Conservation (phyloP, 2,329 filamentous ascomycete species). For the Colletotrichum lentis region DNA sequence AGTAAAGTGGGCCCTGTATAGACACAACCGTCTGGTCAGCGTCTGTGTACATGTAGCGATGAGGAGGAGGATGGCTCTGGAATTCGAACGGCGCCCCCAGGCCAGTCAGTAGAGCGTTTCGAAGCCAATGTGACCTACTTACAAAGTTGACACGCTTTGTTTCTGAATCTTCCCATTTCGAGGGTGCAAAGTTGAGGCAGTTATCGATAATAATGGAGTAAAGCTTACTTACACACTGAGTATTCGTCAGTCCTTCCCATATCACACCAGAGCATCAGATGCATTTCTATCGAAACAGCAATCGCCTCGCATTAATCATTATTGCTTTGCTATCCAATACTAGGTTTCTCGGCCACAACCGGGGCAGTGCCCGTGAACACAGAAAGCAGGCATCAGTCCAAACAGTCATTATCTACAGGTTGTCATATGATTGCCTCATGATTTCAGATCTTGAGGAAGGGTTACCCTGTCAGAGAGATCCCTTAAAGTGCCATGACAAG, state of each 20-base stretch:
- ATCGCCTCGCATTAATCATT: conserved; percentile 16
- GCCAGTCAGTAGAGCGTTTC: no score
- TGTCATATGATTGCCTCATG: background rate
- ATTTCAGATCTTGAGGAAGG: background rate
- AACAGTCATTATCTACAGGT: conserved; percentile 19
- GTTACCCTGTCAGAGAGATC: no score
- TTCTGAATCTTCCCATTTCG: no score
- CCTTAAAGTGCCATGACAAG: conserved; percentile 23
- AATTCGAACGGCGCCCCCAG: no score
- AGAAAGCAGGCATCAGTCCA: background rate
- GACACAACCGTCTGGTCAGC: no score
- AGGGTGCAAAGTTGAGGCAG: background rate
- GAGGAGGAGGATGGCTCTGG: no score
- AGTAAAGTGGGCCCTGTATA: no score
- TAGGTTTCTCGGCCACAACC: background rate
- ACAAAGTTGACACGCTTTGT: no score
- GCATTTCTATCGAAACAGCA: background rate
- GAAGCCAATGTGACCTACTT: no score
- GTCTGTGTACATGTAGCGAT: no score
- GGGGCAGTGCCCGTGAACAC: background rate
- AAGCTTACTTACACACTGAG: background rate
- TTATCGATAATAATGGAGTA: background rate
- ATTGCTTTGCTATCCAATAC: background rate
- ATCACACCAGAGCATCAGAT: background rate
- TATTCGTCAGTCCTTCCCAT: no score